A percentile compares a stretch with the other conserved stretches of the same genome.
Evolutionary conservation across 2,329 filamentous ascomycete species (phyloP).

Genomic region (Fusarium praegraminearum): DNA sequence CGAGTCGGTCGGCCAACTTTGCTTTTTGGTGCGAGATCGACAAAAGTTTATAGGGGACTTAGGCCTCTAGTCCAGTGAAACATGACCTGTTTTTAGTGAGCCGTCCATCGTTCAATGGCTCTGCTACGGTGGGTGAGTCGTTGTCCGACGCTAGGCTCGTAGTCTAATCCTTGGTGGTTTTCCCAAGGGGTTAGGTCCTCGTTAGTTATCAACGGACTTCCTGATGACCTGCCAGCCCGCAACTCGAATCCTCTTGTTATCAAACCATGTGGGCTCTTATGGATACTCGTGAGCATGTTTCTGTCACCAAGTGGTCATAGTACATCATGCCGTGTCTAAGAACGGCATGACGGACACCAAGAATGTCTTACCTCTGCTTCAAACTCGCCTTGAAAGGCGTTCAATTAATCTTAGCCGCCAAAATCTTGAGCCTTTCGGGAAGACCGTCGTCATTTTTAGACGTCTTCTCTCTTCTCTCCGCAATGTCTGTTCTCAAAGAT

Average conservation of each 20-base stretch:
- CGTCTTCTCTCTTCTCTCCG: constrained; percentile 20
- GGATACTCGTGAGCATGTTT: background rate
- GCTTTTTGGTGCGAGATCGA: background rate
- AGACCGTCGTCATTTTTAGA: background rate
- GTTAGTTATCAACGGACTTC: background rate
- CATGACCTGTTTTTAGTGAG: constrained; percentile 4
- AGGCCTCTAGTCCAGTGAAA: constrained; percentile 3
- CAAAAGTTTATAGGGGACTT: background rate
- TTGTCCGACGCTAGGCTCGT: constrained; percentile 5
- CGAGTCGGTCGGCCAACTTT: background rate
- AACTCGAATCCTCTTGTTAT: background rate
- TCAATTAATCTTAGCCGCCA: constrained; percentile 7
- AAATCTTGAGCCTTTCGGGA: constrained; percentile 11
- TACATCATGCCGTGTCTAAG: background rate
- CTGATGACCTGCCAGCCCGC: background rate
- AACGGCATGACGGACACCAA: background rate
- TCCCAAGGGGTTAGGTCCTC: background rate
- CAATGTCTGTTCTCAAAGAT: constrained; percentile 19
- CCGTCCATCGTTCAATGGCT: background rate
- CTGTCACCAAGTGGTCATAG: constrained; percentile 8
- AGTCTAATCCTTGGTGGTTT: background rate
- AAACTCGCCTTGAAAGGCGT: background rate
- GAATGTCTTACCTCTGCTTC: constrained; percentile 1
- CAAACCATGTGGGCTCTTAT: constrained; percentile 13
- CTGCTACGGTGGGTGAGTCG: background rate